Conservation (phyloP, 2,329 filamentous ascomycete genomes). For the Trichoderma endophyticum region DNA sequence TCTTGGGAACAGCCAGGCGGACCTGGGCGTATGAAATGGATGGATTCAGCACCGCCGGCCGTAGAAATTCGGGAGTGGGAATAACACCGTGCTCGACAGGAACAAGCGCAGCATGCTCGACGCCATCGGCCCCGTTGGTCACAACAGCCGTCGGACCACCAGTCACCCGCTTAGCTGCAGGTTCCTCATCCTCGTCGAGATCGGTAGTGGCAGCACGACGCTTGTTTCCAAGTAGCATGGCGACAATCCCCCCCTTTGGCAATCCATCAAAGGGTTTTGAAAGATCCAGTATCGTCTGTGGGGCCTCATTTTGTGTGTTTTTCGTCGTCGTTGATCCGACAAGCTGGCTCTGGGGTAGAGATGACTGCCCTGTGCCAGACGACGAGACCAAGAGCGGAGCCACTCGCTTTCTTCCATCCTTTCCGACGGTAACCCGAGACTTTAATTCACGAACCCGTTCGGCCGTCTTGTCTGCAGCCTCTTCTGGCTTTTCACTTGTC, state of each 20-base stretch:
- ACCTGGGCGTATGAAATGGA: constrained; percentile 78
- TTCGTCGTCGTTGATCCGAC: constrained; percentile 71
- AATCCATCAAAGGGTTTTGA: constrained; percentile 92
- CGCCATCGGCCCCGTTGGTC: constrained; percentile 71
- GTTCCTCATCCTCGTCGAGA: constrained; percentile 70
- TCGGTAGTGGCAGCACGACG: constrained; percentile 73
- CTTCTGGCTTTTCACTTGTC: constrained; percentile 35
- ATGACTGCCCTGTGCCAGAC: constrained; percentile 81
- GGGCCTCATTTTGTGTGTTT: constrained; percentile 63
- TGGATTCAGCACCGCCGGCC: constrained; percentile 83
- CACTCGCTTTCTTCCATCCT: constrained; percentile 95
- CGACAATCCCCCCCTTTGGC: constrained; percentile 81
- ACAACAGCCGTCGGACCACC: constrained; percentile 73
- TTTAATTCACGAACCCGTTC: constrained; percentile 65
- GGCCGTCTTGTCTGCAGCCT: constrained; percentile 51
- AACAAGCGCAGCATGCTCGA: constrained; percentile 69
- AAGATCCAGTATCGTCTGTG: constrained; percentile 81
- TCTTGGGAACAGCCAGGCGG: constrained; percentile 80
- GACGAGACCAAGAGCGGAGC: constrained; percentile 88
- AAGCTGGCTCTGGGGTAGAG: constrained; percentile 82
- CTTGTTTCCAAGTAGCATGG: constrained; percentile 90
- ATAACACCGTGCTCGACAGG: constrained; percentile 58
- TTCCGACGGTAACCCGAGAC: constrained; percentile 88
- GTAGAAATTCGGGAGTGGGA: constrained; percentile 76
- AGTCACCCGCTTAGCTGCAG: constrained; percentile 48